Percentiles rank a stretch among this genome's conserved stretches.
Conservation (phyloP, 2,329 filamentous ascomycete species). For the Fusarium falciforme region DNA sequence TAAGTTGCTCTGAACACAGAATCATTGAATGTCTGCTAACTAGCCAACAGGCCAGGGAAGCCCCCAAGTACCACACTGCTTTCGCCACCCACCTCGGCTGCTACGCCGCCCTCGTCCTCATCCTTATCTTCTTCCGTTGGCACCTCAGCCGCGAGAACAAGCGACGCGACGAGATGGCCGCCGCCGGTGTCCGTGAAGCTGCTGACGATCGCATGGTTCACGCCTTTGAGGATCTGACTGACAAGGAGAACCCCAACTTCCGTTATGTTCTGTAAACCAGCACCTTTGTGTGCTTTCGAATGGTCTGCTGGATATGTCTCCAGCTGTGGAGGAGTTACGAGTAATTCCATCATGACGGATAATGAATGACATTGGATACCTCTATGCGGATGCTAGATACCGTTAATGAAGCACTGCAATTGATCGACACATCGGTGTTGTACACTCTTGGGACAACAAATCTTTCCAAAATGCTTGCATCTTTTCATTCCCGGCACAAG, state of each 20-base stretch:
- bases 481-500: background rate
- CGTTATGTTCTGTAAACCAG: constrained; percentile 58
- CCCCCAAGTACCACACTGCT: constrained; percentile 74
- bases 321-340: background rate
- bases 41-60: constrained; percentile 10
- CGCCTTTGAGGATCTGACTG: constrained; percentile 73
- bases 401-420: background rate
- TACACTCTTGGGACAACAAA: background rate
- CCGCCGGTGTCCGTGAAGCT: constrained; percentile 53
- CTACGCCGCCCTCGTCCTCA: constrained; percentile 69
- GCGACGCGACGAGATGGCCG: constrained; percentile 62
- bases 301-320: background rate
- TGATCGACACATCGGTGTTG: background rate
- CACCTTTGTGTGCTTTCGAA: background rate
- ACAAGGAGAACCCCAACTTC: constrained; percentile 70
- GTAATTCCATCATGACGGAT: background rate
- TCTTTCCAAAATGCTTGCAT: background rate
- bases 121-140: constrained; percentile 68
- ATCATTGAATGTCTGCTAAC: background rate
- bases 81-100: constrained; percentile 77
- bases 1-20: background rate
- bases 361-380: background rate
- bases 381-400: background rate
- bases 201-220: constrained; percentile 52
- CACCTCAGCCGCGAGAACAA: constrained; percentile 69